Conservation (phyloP, 2,329 filamentous ascomycete genomes). For the Emericellopsis atlantica region DNA sequence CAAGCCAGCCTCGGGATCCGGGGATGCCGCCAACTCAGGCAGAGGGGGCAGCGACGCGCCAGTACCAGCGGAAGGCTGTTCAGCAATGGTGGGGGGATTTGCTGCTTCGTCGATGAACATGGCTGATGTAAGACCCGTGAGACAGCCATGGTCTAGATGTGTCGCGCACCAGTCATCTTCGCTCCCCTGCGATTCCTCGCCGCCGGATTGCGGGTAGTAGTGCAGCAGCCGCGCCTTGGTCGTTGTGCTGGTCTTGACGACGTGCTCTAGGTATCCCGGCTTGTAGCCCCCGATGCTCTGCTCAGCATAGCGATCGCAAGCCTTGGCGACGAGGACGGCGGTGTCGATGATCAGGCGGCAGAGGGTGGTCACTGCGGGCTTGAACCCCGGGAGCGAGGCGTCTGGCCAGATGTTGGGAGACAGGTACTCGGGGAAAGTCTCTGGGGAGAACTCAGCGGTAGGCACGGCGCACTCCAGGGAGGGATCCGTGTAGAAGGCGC, state of each 20-base stretch:
- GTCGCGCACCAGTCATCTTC: slow-evolving; percentile 93
- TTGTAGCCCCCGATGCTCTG: slow-evolving; percentile 62
- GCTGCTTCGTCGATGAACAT: slow-evolving; percentile 83
- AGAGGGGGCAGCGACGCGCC: slow-evolving; percentile 34
- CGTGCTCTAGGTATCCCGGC: slow-evolving; percentile 67
- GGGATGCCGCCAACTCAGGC: slow-evolving; percentile 60
- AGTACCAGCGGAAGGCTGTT: slow-evolving; percentile 6
- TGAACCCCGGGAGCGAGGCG: slow-evolving; percentile 61
- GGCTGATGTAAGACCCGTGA: slow-evolving; percentile 86
- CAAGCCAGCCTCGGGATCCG: slow-evolving; percentile 76
- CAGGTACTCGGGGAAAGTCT: slow-evolving; percentile 76
- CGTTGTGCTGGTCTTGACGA: slow-evolving; percentile 73
- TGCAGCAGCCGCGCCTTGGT: slow-evolving; percentile 88
- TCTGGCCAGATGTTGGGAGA: slow-evolving; percentile 80
- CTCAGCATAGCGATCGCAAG: slow-evolving; percentile 76
- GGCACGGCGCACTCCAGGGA: slow-evolving; percentile 49
- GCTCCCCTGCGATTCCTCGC: slow-evolving; percentile 17
- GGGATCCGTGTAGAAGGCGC: slow-evolving; percentile 61
- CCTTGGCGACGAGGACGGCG: slow-evolving; percentile 76
- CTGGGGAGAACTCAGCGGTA: slow-evolving; percentile 39
- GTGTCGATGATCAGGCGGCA: slow-evolving; percentile 82
- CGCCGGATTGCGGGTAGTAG: slow-evolving; percentile 62
- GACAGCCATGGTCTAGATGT: slow-evolving; percentile 81
- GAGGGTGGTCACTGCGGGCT: slow-evolving; percentile 56
- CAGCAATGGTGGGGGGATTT: slow-evolving; percentile 20